A percentile compares a stretch with the other conserved stretches of the same genome.
Conservation (phyloP, 345 rosid genomes). For the Bruguiera parviflora region DNA sequence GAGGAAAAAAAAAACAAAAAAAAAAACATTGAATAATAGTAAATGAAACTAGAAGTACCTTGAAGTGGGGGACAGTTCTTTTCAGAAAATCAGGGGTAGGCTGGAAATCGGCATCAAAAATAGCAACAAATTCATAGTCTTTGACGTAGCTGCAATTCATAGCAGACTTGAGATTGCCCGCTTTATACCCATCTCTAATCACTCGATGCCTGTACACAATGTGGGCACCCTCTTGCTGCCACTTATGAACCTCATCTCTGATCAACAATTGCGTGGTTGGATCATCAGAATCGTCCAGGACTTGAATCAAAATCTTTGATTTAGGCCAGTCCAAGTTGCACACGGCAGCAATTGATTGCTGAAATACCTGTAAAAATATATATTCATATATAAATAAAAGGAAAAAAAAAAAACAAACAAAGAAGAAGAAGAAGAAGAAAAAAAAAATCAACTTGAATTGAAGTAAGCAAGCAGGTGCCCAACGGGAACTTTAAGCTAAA, state of each 20-base stretch:
- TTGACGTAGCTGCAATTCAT: slow-evolving; percentile 90
- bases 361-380: slow-evolving; percentile 58
- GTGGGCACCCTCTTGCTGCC: slow-evolving; percentile 81
- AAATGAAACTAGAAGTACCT: slow-evolving; percentile 32
- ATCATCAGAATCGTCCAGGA: slow-evolving; percentile 91
- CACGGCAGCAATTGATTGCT: slow-evolving; percentile 91
- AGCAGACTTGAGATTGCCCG: slow-evolving; percentile 96
- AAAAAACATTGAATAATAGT: not conserved
- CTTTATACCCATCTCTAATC: slow-evolving; percentile 87
- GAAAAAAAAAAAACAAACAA: not conserved
- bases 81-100: slow-evolving; percentile 80
- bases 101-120: slow-evolving; percentile 94
- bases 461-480: not conserved
- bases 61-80: slow-evolving; percentile 83
- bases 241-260: slow-evolving; percentile 77
- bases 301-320: slow-evolving; percentile 65
- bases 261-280: slow-evolving; percentile 62
- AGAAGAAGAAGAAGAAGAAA: not conserved
- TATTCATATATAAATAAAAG: not conserved
- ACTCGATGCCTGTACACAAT: slow-evolving; percentile 83
- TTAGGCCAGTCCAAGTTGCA: slow-evolving; percentile 97
- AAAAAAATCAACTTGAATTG: not conserved
- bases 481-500: too few species aligned
- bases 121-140: slow-evolving; percentile 89
- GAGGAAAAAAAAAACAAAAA: not conserved